A percentile compares a stretch with the other conserved stretches of the same genome.
Evolutionary conservation across 352 stramenopile species (phyloP).

Genomic region (Globisporangium heterothallicum): DNA sequence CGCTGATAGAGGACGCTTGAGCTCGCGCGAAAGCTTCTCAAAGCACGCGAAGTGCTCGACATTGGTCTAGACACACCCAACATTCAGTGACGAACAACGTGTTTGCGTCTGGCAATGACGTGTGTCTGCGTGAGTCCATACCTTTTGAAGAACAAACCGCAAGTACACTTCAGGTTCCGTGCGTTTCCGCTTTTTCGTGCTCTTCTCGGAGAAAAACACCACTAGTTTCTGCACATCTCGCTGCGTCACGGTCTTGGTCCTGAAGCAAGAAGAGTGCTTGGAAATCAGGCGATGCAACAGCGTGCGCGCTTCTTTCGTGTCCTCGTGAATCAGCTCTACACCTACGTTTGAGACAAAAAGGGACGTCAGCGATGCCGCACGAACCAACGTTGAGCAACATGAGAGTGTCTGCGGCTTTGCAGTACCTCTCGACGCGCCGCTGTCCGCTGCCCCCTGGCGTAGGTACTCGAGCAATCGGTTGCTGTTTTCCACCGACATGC

Average conservation of each 20-base stretch:
- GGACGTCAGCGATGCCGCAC: no score
- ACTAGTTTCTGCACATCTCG: conserved; percentile 39
- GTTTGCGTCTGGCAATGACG: not conserved
- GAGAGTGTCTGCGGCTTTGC: not conserved
- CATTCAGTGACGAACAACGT: not conserved
- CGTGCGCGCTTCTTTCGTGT: conserved; percentile 59
- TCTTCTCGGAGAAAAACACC: conserved; percentile 57
- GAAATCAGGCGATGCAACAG: conserved; percentile 59
- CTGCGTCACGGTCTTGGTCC: conserved; percentile 56
- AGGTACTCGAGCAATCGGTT: conserved; percentile 46
- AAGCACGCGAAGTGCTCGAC: conserved; percentile 70
- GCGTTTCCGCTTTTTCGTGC: conserved; percentile 68
- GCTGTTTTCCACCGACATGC: conserved; percentile 45
- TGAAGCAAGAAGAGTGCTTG: conserved; percentile 46
- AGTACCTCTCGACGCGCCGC: conserved; percentile 31
- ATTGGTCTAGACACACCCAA: conserved; percentile 34
- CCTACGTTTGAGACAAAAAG: conserved; percentile 21
- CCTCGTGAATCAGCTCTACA: conserved; percentile 47
- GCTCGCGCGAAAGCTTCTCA: conserved; percentile 37
- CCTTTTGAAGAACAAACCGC: conserved; percentile 69
- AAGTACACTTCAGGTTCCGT: conserved; percentile 41
- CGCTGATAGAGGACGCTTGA: conserved; percentile 40
- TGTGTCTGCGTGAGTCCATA: no score
- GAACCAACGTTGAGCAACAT: not conserved
- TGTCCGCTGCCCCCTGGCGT: conserved; percentile 40